These are phyloP conservation scores for Zymoseptoria tritici DNA, from an alignment of 2,329 filamentous ascomycete genomes.

Conservation along the genomic window DNA sequence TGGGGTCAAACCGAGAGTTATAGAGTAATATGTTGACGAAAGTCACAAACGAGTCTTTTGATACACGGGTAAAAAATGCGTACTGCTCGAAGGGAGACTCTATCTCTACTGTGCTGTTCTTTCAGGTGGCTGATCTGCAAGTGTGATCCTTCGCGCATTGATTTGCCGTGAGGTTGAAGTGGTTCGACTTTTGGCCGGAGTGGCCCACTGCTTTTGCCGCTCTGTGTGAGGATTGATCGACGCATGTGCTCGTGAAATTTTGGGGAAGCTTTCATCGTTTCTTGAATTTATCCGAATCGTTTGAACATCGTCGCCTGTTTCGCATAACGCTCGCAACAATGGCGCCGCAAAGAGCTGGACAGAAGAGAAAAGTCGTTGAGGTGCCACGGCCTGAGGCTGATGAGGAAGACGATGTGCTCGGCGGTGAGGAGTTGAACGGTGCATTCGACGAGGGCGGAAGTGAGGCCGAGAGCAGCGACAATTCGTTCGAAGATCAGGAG, in stretches of 20 bases:
- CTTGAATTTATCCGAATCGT: background rate
- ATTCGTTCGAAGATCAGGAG: slow-evolving; percentile 13
- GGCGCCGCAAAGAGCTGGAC: slow-evolving; percentile 28
- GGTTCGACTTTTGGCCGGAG: background rate
- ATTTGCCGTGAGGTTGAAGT: background rate
- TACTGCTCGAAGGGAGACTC: background rate
- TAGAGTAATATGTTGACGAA: background rate
- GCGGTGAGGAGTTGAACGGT: slow-evolving; percentile 23
- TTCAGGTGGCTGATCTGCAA: background rate
- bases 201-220: background rate
- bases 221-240: background rate
- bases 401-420: slow-evolving; percentile 32
- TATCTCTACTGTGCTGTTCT: background rate
- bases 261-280: background rate
- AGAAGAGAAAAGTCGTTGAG: slow-evolving; percentile 40
- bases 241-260: slow-evolving; percentile 3
- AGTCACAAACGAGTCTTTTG: background rate
- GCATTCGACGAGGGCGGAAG: slow-evolving; percentile 28
- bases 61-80: background rate
- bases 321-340: slow-evolving; percentile 5
- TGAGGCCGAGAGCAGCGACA: slow-evolving; percentile 22
- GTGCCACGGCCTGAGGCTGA: slow-evolving; percentile 23
- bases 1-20: background rate
- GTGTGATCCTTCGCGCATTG: background rate
- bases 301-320: background rate